Conservation (phyloP, 129 eudicot genomes). For the Apium graveolens region DNA sequence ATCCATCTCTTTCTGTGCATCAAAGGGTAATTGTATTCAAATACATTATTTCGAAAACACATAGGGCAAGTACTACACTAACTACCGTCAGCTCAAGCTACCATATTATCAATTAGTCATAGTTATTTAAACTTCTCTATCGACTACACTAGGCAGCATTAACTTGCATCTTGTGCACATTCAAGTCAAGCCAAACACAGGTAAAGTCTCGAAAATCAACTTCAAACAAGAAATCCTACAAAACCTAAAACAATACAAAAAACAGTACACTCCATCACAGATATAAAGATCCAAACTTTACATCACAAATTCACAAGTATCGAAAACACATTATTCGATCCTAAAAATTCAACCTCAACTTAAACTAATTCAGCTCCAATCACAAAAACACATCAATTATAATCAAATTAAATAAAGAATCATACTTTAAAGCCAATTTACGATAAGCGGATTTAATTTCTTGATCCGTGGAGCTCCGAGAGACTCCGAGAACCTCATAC, state of each 20-base stretch:
- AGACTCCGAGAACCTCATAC: conserved; percentile 52
- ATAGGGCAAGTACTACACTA: background rate
- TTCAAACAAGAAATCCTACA: background rate
- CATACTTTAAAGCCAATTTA: conserved; percentile 60
- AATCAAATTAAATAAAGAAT: background rate
- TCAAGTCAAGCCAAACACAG: too few relatives aligned
- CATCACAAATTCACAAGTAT: background rate
- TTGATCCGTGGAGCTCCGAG: conserved; percentile 49
- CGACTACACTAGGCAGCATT: too few relatives aligned
- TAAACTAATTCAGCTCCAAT: background rate
- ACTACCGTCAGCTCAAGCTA: background rate
- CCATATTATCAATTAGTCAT: background rate
- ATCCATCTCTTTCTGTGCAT: background rate
- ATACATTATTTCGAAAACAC: background rate
- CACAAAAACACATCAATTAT: background rate
- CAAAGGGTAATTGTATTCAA: background rate
- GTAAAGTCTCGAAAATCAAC: background rate
- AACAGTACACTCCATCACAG: background rate
- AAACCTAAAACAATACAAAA: background rate
- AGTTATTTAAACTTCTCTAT: background rate
- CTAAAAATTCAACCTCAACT: background rate
- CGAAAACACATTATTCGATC: background rate
- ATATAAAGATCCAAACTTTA: background rate
- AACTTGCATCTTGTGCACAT: background rate
- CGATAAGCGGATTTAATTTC: conserved; percentile 56